Evolutionary conservation across 495 filamentous ascomycete genomes (phyloP), one percentile per base, ranked within the genome.

Genomic region (Penicillium parvum): DNA sequence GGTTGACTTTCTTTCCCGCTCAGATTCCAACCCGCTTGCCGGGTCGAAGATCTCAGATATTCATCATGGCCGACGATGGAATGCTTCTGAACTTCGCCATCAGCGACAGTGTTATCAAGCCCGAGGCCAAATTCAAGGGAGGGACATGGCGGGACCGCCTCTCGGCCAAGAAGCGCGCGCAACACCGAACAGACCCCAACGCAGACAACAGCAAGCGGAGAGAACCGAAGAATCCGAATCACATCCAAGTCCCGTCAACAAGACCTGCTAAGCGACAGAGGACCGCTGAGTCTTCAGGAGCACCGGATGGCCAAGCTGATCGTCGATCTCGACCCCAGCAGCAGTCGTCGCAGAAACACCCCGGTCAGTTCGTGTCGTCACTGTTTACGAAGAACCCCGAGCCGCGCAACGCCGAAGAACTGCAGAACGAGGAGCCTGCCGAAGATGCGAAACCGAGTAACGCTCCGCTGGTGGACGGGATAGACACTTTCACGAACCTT

Each of bases 81-180:
- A 84, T 98, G 79, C 77, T 96, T 34, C 73, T 96, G 61, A 97
- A 98, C 60, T 96, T 96, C 58, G 77, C 85, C 40, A 69, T 92
- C 20, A 73, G 75, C 10, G 85, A 86, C 50, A 73, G 70, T 11
- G 62, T 71, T 39, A 65, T 65, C 21, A 84, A 82, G 42, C 74
- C 75, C 4, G 74, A 79, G 32, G 72, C 77, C 33, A 83, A 79
- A 47, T 88, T 95, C 60, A 90, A 82, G 62, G 92, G 92, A 45
- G 92, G 92, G 10, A 79, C 79, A 49, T 98, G 92, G 92, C 86
- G 82, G 58, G 92, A 95, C 58, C 74, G 94, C 42, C 68, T 89
- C 37, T 81, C 74, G 37, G 91, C 88, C 14, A 88, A 90, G 63
- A 88, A 85, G 68, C 70, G 80, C 52, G 65, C 82, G 45, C 71